Evolutionary conservation across 768 basidiomycete genomes (phyloP), one percentile per base, ranked within the genome.

Genomic region (Rhodotorula babjevae): DNA sequence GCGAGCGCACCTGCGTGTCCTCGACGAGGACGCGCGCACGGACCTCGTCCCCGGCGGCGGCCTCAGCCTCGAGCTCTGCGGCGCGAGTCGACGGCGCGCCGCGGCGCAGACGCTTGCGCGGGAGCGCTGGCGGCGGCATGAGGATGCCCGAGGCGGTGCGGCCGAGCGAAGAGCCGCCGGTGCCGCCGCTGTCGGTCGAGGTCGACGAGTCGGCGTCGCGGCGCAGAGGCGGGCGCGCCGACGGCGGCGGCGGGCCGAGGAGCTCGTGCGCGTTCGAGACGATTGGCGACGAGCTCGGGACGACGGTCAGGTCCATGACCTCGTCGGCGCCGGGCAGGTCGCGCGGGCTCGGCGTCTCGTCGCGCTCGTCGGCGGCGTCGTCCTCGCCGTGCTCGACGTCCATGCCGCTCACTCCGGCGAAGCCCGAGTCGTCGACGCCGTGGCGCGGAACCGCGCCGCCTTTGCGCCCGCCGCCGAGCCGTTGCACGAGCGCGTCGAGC

Each of bases 61-160:
- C 58, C 23, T 31, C 36, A 6, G 29, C 47, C 12, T 46, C 58
- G 25, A 31, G 27, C 1, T 18, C 23, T n/a, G 47, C 59, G 6
- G 46, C 47, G n/a, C 61, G 61, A 21, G 61, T 36, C 25, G 61
- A 62, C 4, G 69, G 69, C 8, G 69, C 57, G 7, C 69, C 69
- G 5, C 63, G 33, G 9, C 69, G 40, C 3, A 65, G 42, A 3
- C 69, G 58, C 29, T 25, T 49, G 19, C 50, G 64, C 44, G 60
- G 56, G 3, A 50, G 16, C 2, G 65, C 62, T 0, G 71, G 71
- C 14, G 71, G 71, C 8, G 71, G 71, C 71, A 72, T 72, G 21
- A 72, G 59, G 33, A 72, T 31, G 1, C 14, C 58, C 3, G 58
- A 61, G 3, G 63, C 67, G 16, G 71, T 56, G 25, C 63, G 55